Evolutionary conservation across 352 stramenopile genomes (phyloP).

Genomic region (Phytophthora citrophthora): DNA sequence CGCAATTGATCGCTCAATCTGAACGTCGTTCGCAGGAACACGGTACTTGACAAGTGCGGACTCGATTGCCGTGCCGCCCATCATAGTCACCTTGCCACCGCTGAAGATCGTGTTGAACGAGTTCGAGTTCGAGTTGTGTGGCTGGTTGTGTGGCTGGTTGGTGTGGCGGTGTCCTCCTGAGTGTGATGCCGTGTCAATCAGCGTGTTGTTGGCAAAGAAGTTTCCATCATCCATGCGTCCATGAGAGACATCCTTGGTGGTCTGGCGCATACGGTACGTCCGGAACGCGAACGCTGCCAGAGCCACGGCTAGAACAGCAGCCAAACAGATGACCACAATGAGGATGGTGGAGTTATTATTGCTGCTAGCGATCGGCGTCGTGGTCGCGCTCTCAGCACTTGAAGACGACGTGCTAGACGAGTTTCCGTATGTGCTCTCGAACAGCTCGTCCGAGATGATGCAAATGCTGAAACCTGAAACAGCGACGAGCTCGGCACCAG

Average conservation of each 20-base stretch:
- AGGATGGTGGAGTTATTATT: conserved; percentile 53
- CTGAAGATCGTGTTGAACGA: conserved; percentile 68
- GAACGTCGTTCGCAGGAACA: conserved; percentile 69
- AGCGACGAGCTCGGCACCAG: conserved; percentile 48
- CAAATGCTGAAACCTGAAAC: conserved; percentile 51
- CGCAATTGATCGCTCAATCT: conserved; percentile 65
- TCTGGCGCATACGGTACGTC: conserved; percentile 46
- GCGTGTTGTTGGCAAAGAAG: conserved; percentile 64
- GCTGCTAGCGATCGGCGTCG: conserved; percentile 25
- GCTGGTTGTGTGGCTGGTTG: conserved; percentile 25
- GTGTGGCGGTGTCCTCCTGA: conserved; percentile 30
- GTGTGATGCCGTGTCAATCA: conserved; percentile 31
- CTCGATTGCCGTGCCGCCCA: conserved; percentile 61
- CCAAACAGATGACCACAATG: conserved; percentile 63
- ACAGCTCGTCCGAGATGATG: conserved; percentile 71
- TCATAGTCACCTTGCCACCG: conserved; percentile 57
- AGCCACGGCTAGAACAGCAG: conserved; percentile 52
- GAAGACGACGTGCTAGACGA: conserved; percentile 29
- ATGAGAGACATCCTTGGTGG: conserved; percentile 24
- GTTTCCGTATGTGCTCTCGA: conserved; percentile 52
- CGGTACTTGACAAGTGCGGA: conserved; percentile 77
- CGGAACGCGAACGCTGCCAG: conserved; percentile 62
- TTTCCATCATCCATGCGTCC: conserved; percentile 31
- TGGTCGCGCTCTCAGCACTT: conserved; percentile 28
- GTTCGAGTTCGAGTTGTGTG: conserved; percentile 27